phyloP scores from a whole-genome alignment of 345 rosid genomes.

The Heritiera littoralis region DNA sequence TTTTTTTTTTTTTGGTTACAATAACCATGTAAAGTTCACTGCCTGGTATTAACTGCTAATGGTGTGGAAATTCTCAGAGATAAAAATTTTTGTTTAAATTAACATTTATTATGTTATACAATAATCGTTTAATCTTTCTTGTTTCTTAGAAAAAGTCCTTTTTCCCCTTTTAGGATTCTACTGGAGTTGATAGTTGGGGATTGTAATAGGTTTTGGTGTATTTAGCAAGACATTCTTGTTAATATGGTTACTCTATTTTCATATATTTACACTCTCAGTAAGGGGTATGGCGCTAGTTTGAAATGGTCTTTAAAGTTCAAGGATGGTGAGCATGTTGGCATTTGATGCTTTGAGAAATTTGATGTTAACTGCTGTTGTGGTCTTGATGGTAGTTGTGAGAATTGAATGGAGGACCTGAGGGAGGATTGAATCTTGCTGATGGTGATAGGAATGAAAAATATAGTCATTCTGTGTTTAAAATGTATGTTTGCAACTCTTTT shows the following conservation, averaged over 20 bases:
- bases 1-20: too few relatives aligned
- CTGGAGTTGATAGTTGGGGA: too few relatives aligned
- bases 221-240: not conserved
- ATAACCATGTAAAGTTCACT: too few relatives aligned
- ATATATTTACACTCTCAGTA: not conserved
- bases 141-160: not conserved
- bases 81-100: too few relatives aligned
- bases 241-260: not conserved
- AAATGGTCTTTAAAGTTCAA: not conserved
- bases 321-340: not conserved
- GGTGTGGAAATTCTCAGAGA: too few relatives aligned
- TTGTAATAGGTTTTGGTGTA: too few relatives aligned
- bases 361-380: not conserved
- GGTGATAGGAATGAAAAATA: not conserved
- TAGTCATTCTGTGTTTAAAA: not conserved
- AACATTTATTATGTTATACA: too few relatives aligned
- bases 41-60: too few relatives aligned
- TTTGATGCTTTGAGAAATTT: conserved; percentile 9
- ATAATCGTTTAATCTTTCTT: not conserved
- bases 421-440: not conserved
- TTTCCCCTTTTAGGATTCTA: not conserved
- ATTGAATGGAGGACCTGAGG: conserved; percentile 7
- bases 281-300: not conserved
- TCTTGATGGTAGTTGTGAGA: not conserved
- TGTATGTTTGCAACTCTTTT: not conserved